Base-by-base conservation (phyloP, 208 protist species). In the Trypanosoma theileri region DNA sequence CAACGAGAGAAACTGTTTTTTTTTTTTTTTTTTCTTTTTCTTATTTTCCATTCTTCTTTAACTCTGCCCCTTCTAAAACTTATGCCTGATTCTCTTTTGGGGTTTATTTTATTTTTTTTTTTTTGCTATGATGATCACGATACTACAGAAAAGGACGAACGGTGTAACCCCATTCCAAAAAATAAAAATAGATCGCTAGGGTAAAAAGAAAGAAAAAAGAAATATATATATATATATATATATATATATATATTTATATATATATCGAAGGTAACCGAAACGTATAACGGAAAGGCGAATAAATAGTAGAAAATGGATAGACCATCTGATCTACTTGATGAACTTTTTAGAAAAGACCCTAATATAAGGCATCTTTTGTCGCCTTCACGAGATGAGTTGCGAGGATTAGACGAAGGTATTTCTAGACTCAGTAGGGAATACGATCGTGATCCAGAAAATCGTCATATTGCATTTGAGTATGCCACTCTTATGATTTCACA, bases 401-500 rank as follows among this genome's bases (percentile, higher is more conserved):
- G 59, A 0, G 77, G 79, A 16, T 69, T 95, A 26, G 72, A 84
- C 3, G 71, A 79, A 14, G 65, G 76, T 53, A 86, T 95, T 41
- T 57, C 53, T 7, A 17, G 51, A 1, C 63, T 92, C 14, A 84
- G 80, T 6, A 24, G 66, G 3, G 22, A 79, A 12, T 62, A 85
- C 12, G 61, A 79, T 14, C n/a, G 58, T 3, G 73, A 78, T 17
- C 66, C 72, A 0, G 76, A 74, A 16, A 66, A 86, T 21, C 57
- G 62, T 16, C 68, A 77, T 50, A 67, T 84, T 0, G 61, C 77
- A 11, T 91, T 88, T 74, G 76, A 88, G 55, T 79, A 92, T 12
- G 85, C 81, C 7, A 76, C 73, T 50, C 73, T 85, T 26, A 74
- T 90, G 26, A 82, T 95, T 16, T 88, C 79, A 55, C 89, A 95